Evolutionary conservation across 768 basidiomycete genomes (phyloP), one percentile per base, ranked within the genome.

Genomic region (Auricularia sp.): DNA sequence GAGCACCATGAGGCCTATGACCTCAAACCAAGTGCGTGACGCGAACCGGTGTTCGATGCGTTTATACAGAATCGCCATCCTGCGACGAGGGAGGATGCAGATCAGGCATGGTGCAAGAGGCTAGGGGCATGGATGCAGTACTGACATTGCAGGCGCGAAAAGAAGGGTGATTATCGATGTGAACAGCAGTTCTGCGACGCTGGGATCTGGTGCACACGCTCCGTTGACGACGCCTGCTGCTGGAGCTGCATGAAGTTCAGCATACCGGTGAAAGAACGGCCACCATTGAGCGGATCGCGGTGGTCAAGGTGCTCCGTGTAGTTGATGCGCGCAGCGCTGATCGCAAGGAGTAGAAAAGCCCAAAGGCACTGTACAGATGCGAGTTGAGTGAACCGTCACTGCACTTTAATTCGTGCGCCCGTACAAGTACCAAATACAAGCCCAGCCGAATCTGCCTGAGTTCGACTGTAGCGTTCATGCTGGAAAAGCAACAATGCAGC

Each of bases 131-230:
- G 29, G 29, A 29, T 29, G 29, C 29, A 29, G 29, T 29, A 68
- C 74, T 64, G 24, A 73, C 74, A 73, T 68, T 36, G 70, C 63
- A 2, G 70, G 69, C 1, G 68, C 66, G 11, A 69, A 67, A 0
- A 68, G 64, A 0, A 74, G 61, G 2, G 69, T 63, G 7, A 75
- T 63, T 1, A 73, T 29, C 10, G 73, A 70, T 44, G 68, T 65
- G 24, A 73, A 71, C 14, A 75, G 69, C 14, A 75, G 65, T n/a
- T 73, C 72, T 2, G 65, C 72, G 37, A 75, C 70, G 47, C 71
- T 70, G 0, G 69, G 70, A 64, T 75, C 74, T 75, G 44, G 14
- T 13, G 54, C 13, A 51, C 63, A 16, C 13, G 24, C 16, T 45
- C 63, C 56, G n/a, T 36, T 11, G 16, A 64, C 35, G 33, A 45